Evolutionary conservation across 768 basidiomycete species (phyloP).

Genomic region (Lactarius tabidus): DNA sequence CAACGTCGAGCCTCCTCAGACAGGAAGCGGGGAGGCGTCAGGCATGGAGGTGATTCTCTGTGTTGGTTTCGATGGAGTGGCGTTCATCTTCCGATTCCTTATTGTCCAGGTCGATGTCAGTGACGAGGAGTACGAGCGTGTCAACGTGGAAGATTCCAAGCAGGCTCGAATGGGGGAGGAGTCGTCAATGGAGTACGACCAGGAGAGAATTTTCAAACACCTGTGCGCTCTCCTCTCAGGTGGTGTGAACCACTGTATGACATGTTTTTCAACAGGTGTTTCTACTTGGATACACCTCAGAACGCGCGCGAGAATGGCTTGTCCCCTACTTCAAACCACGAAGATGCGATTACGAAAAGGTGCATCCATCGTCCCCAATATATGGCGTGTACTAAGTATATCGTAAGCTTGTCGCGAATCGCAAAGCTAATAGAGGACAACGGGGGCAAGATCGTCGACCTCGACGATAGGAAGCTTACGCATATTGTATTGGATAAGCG

Average conservation of each 20-base stretch:
- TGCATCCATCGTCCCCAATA: conserved; percentile 32
- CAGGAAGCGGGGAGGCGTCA: conserved; percentile 5
- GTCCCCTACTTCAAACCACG: conserved; percentile 49
- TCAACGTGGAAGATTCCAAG: neutral
- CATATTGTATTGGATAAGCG: conserved; percentile 84
- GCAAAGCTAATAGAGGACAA: conserved; percentile 53
- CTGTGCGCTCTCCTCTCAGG: conserved; percentile 45
- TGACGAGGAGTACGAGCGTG: conserved; percentile 8
- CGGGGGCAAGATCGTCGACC: conserved; percentile 67
- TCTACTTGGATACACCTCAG: conserved; percentile 81
- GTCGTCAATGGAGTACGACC: conserved; percentile 72
- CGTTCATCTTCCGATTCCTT: neutral
- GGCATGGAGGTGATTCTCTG: conserved; percentile 11
- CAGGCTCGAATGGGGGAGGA: conserved; percentile 63
- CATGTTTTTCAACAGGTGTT: conserved; percentile 47
- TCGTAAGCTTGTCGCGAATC: conserved; percentile 52
- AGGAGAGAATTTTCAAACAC: conserved; percentile 75
- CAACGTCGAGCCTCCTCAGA: conserved; percentile 22
- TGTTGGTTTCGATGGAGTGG: neutral
- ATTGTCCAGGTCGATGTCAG: conserved; percentile 5
- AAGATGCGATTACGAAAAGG: conserved; percentile 52
- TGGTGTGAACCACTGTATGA: conserved; percentile 5
- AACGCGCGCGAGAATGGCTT: conserved; percentile 70
- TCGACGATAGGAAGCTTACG: conserved; percentile 76
- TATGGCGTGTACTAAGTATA: neutral